Base-by-base conservation (phyloP, 331 rosid species). In the Dryas integrifolia region DNA sequence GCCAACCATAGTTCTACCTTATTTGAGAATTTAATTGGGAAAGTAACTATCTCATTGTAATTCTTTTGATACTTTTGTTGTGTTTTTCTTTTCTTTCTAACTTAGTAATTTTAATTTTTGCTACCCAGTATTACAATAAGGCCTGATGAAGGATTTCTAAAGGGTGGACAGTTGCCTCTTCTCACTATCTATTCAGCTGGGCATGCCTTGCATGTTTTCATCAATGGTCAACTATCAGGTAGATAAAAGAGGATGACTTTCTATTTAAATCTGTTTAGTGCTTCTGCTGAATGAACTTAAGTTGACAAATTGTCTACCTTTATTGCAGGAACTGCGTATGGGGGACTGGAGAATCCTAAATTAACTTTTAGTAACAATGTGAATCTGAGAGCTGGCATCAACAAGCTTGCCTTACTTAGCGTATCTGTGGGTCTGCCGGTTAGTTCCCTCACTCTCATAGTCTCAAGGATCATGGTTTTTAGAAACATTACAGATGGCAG, bases 201-300 rank as follows among this genome's bases (percentile, higher is more conserved):
- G 60, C 97, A 95, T 85, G 88, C 84, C 55, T 58, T 95, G 76
- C 93, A 86, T 80, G 97, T 95, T 79, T 92, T 95, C 82, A 76
- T 89, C 76, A 90, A 92, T 63, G 97, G 97, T 51, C 89, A 86
- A 76, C 92, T 85, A 70, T 61, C 96, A 81, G 99, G 99, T 95
- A 77, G 52, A 53, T 70, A 41, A 70, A 78, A 39, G n/a, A 40
- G 45, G 63, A 26, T 49, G 58, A 46, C 35, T 47, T 48, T 59
- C 8, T 10, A 62, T 10, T 8, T 8, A 38, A 46, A n/a, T 64
- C 45, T 6, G 21, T 64, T 67, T 5, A 44, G 51, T 56, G 7
- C 57, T 66, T 41, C 48, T 46, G 16, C 51, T 41, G 7, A 55
- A 57, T 58, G 71, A 76, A 71, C 70, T 81, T 49, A 39, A 51